phyloP scores from a whole-genome alignment of 306 rosid genomes.

The Chamaecrista fasciculata region DNA sequence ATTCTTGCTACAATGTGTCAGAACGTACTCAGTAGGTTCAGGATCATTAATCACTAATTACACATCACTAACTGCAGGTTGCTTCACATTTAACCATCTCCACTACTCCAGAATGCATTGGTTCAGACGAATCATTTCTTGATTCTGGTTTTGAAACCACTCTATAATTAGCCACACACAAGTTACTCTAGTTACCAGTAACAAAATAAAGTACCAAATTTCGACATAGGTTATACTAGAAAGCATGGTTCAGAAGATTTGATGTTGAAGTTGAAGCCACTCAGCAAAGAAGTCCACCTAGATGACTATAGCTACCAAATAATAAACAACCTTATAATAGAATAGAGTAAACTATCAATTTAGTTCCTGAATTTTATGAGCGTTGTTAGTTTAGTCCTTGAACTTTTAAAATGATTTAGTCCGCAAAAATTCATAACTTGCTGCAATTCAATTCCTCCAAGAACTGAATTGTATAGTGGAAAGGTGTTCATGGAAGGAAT shows the following conservation, averaged over 20 bases:
- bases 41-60: constrained; percentile 11
- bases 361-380: too few relatives aligned
- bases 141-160: constrained; percentile 24
- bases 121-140: constrained; percentile 20
- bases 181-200: constrained; percentile 11
- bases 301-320: constrained; percentile 13
- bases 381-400: too few relatives aligned
- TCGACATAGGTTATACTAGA: constrained; percentile 27
- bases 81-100: constrained; percentile 17
- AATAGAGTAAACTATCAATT: too few relatives aligned
- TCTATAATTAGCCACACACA: constrained; percentile 13
- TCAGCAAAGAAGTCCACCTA: constrained; percentile 11
- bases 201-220: constrained; percentile 27
- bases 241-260: constrained; percentile 30
- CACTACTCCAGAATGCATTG: constrained; percentile 28
- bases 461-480: too few relatives aligned
- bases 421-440: too few relatives aligned
- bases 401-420: too few relatives aligned
- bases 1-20: constrained; percentile 35
- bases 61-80: constrained; percentile 12
- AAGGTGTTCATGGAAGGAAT: too few relatives aligned
- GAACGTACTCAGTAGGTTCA: constrained; percentile 21
- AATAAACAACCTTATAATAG: constrained; percentile 15
- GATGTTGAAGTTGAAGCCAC: constrained; percentile 25
- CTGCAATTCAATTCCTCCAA: too few relatives aligned